Evolutionary conservation across 1,284 basidiomycete species (phyloP).

Genomic region (Rhodotorula sp.): DNA sequence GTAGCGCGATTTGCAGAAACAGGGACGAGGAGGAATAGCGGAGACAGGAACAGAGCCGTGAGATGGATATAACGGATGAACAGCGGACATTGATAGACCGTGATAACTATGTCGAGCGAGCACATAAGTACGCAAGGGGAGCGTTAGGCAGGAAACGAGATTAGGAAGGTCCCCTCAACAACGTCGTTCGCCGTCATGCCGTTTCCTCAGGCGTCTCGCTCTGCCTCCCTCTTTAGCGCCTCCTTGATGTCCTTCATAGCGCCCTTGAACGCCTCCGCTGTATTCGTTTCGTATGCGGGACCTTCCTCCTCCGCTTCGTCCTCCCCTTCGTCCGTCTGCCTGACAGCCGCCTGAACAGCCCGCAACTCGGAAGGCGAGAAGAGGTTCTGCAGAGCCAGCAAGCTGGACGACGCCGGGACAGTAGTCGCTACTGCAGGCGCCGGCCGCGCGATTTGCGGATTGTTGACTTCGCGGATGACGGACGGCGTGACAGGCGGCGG

Average conservation of each 20-base stretch:
- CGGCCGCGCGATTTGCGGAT: not conserved
- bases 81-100: too few relatives aligned
- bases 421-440: too few relatives aligned
- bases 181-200: too few relatives aligned
- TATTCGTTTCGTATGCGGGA: not conserved
- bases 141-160: too few relatives aligned
- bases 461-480: conserved; percentile 8
- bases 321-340: not conserved
- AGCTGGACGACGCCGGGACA: not conserved
- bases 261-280: conserved; percentile 1
- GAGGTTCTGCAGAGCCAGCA: not conserved
- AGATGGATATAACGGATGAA: too few relatives aligned
- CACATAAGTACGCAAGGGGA: too few relatives aligned
- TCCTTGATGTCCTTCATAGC: conserved; percentile 4
- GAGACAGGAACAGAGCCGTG: too few relatives aligned
- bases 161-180: too few relatives aligned
- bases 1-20: too few relatives aligned
- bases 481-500: conserved; percentile 5
- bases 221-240: conserved; percentile 4
- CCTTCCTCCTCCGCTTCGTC: not conserved
- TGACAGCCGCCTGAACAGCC: not conserved
- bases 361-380: conserved; percentile 7
- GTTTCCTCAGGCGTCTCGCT: not conserved
- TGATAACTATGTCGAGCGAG: too few relatives aligned
- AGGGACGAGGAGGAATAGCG: too few relatives aligned